Evolutionary conservation across 2,329 filamentous ascomycete genomes (phyloP), one percentile per base, ranked within the genome.

Genomic region (Calonectria pteridis): DNA sequence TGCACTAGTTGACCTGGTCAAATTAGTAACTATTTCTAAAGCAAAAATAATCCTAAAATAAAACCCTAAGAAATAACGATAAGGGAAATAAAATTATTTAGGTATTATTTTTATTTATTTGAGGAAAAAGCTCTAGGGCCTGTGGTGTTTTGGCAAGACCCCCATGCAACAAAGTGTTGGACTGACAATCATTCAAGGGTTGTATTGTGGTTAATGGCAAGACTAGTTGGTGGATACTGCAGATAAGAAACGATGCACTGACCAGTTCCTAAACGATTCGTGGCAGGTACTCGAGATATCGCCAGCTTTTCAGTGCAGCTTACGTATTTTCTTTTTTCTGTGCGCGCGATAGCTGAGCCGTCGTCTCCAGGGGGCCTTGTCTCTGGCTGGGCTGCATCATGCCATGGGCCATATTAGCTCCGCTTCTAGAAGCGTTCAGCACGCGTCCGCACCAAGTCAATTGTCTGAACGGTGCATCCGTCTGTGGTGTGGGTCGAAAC

Each of bases 391-490:
- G 28, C 46, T 46, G 37, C 58, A 72, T 69, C 59, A 59, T 53
- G 43, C 67, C 69, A 72, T 49, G 28, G 29, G 37, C 26, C 26
- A 64, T 40, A 29, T 62, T 62, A 62, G 55, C 55, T 62, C 55
- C 55, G 69, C 72, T 74, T 74, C 72, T 74, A 74, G 72, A 74
- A 74, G 69, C 69, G 49, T 40, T 43, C 49, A 62, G 55, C 55
- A 37, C 5, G 4, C n/a, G 37, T 37, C 31, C n/a, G 3, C 33
- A 59, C 23, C 55, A 62, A 40, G 55, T 62, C 35, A 40, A 40
- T 62, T 40, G 1, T 26, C 55, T 28, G 31, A 62, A 62, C 69
- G 37, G 46, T 46, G n/a, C 64, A 53, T 63, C 40, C 59, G 55
- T 49, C 59, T 33, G 71, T 55, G 50, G 69, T 76, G 77, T 46